A percentile compares a stretch with the other conserved stretches of the same genome.
Conservation (phyloP, 2,329 filamentous ascomycete species). For the Neonectria coccinea region DNA sequence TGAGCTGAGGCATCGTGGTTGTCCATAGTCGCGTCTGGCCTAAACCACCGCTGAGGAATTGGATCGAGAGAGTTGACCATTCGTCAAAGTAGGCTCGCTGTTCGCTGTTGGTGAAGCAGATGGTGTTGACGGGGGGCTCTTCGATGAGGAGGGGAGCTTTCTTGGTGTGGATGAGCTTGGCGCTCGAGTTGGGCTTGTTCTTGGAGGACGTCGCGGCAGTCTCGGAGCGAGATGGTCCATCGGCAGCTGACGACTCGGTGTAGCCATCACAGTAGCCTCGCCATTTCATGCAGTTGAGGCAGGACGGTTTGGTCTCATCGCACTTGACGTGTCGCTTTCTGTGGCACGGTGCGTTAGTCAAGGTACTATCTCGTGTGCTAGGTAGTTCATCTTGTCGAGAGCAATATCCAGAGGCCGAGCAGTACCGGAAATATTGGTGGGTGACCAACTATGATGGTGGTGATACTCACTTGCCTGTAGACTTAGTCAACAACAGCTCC, state of each 20-base stretch:
- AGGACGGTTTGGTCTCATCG: constrained; percentile 56
- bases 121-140: constrained; percentile 51
- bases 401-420: neutral
- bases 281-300: constrained; percentile 57
- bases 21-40: constrained; percentile 53
- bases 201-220: constrained; percentile 20
- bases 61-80: constrained; percentile 51
- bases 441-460: neutral
- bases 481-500: constrained; percentile 23
- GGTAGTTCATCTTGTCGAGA: constrained; percentile 1
- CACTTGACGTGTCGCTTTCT: constrained; percentile 59
- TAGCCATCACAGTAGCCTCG: constrained; percentile 55
- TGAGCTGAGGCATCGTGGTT: constrained; percentile 55
- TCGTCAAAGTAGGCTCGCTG: constrained; percentile 54
- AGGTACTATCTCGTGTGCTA: constrained; percentile 6
- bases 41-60: constrained; percentile 52
- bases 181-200: constrained; percentile 35
- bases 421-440: neutral
- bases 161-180: constrained; percentile 48
- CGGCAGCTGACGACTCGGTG: constrained; percentile 32
- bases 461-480: constrained; percentile 50
- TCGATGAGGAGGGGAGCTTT: constrained; percentile 46
- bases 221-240: constrained; percentile 18
- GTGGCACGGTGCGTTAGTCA: constrained; percentile 24
- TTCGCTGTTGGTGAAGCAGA: constrained; percentile 50